Percentiles rank a stretch among this genome's conserved stretches.
Evolutionary conservation across 1,284 basidiomycete species (phyloP).

Genomic region (Thecaphora thlaspeos): DNA sequence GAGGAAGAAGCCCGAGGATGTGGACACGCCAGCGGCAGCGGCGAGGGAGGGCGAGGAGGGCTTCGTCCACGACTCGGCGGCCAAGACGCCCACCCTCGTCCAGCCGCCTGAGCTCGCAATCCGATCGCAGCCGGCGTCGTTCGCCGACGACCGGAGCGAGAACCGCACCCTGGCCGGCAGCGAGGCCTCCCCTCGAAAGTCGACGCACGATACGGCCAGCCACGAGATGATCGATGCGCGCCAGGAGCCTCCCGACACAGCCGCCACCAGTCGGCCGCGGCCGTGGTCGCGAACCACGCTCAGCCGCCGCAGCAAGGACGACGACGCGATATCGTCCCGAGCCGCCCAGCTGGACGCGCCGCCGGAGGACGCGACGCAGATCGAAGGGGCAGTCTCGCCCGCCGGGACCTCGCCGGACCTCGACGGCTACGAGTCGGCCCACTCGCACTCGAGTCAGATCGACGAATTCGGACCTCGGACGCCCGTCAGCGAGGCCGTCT

Average conservation of each 20-base stretch:
- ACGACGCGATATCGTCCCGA: too few species aligned
- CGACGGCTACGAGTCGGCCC: conserved; percentile 33
- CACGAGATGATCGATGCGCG: too few species aligned
- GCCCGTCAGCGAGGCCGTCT: conserved; percentile 36
- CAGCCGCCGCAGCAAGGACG: too few species aligned
- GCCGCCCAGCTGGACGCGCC: too few species aligned
- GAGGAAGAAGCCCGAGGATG: conserved; percentile 3
- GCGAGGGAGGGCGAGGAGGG: conserved; percentile 5
- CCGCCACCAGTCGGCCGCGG: too few species aligned
- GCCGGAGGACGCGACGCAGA: background rate
- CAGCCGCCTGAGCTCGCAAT: conserved; percentile 9
- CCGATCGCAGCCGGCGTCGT: conserved; percentile 24
- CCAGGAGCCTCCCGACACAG: too few species aligned
- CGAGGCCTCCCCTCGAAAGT: too few species aligned
- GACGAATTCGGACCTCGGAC: conserved; percentile 44
- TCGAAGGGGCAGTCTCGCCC: conserved; percentile 9
- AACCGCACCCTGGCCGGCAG: background rate
- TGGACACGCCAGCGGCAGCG: too few species aligned
- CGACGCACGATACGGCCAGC: too few species aligned
- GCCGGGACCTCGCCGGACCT: conserved; percentile 20
- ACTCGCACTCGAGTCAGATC: conserved; percentile 24
- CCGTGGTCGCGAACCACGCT: too few species aligned
- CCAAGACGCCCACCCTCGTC: conserved; percentile 23
- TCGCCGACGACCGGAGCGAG: conserved; percentile 15
- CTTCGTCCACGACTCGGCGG: conserved; percentile 19